Base-by-base conservation (phyloP, 2,329 filamentous ascomycete species). In the Aspergillus chevalieri region DNA sequence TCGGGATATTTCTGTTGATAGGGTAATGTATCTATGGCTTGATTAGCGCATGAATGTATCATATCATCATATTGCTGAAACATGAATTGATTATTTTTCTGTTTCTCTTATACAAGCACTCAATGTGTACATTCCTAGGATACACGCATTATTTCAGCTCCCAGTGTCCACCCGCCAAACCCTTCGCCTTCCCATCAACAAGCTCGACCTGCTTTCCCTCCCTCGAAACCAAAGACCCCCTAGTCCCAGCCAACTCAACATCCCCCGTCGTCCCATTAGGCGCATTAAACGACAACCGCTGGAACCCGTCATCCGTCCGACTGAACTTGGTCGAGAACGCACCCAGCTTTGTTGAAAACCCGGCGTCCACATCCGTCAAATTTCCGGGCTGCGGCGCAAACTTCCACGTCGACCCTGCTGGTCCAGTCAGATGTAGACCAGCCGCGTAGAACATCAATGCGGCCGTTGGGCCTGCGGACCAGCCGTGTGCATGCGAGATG, bases 401-500 rank as follows among this genome's bases (percentile, higher is more conserved):
- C 1, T 54, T 47, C 70, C 70, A 74, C 2, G 57, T 67, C 44
- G 51, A 57, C 1, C 71, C 71, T 4, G 63, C 67, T 0, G 67
- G 61, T 3, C 60, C 69, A 2, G 65, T 56, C 6, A 74, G 54
- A 47, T 69, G 68, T 22, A 78, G 54, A 0, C 70, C 74, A 0
- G 73, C 74, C 1, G 69, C 63, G 48, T 71, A 68, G 54, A 67
- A 62, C 2, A 71, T 74, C 42, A 78, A 55, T 0, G 69, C 68
- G 2, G 63, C 66, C 1, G 74, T 75, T 3, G 76, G 76, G 0
- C 75, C 75, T 0, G 75, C 78, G 0, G 73, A 66, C 77, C 76
- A 79, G 3, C 75, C 75, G 48, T 79, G 76, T 0, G 76, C 74
- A 54, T 78, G 75, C 1, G 64, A 71, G 17, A 78, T 72, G 0